Base-by-base conservation (phyloP, 306 rosid species). In the Inga oerstediana region DNA sequence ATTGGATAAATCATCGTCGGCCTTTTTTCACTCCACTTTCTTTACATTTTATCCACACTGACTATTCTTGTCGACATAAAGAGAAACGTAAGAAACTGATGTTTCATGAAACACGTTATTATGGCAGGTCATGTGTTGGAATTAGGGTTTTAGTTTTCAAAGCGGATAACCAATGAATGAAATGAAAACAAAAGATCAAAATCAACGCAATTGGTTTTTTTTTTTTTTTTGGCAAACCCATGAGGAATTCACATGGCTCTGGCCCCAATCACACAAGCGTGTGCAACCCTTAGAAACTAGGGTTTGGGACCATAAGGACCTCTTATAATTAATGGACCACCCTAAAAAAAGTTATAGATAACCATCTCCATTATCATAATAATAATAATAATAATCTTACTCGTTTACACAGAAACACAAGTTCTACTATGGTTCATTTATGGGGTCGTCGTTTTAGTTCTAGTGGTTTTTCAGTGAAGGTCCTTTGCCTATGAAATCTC, bases 171-270 rank as follows among this genome's bases (percentile, higher is more conserved):
- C 32, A 70, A 70, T 22, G 48, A 44, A 41, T 22, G 48, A 44
- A 70, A 70, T 27, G 52, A 22, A 12, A 45, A n/a, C 16, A 11
- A 39, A 43, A 72, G 37, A 73, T 45, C 15, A 59, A 79, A 72
- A 34, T 7, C 75, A 79, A 81, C 49, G 14, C 10, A 13, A 59
- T n/a, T 19, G 30, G 17, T 44, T 34, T 22, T 32, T 32, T 35
- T 35, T 35, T 35, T 34, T 34, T 34, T 34, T 34, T 9, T 46
- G 2, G 82, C 34, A 45, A 27, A 68, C 88, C 88, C 89, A 82
- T 65, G 84, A 78, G 83, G 88, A 79, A 52, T 83, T 89, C 90
- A 87, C 92, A 89, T 89, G 91, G 92, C 78, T 22, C 76, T 74
- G 66, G 80, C 70, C 70, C 70, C 70, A 64, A 64, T 13, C 70